These are phyloP conservation scores for Sporisorium iseilematis-ciliati DNA, from an alignment of 1,284 basidiomycete genomes.

Conservation along the genomic window DNA sequence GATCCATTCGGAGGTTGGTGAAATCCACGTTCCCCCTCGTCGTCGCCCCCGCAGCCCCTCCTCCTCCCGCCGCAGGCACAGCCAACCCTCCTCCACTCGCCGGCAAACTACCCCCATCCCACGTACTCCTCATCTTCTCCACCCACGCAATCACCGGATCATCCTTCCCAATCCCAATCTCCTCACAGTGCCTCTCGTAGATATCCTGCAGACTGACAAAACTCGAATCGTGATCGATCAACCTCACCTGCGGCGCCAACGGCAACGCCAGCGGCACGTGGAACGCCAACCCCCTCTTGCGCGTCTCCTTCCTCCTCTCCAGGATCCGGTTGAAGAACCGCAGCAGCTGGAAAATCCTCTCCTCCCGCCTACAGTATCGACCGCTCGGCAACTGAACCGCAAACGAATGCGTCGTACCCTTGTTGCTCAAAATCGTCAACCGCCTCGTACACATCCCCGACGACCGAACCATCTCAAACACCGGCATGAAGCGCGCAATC, in stretches of 20 bases:
- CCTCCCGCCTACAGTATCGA: slow-evolving; percentile 90
- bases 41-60: background rate
- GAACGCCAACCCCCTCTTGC: slow-evolving; percentile 91
- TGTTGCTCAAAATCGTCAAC: slow-evolving; percentile 90
- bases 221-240: slow-evolving; percentile 91
- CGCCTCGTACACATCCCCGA: slow-evolving; percentile 90
- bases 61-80: background rate
- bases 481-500: slow-evolving; percentile 90
- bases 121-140: slow-evolving; percentile 67
- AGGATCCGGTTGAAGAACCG: slow-evolving; percentile 83
- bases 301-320: slow-evolving; percentile 83
- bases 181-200: slow-evolving; percentile 88
- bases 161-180: slow-evolving; percentile 83
- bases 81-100: background rate
- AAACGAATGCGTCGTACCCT: slow-evolving; percentile 89
- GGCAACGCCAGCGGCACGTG: slow-evolving; percentile 89
- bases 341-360: slow-evolving; percentile 90
- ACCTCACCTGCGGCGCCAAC: slow-evolving; percentile 83
- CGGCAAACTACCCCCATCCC: slow-evolving; percentile 42
- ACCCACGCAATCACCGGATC: slow-evolving; percentile 76
- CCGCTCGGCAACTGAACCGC: slow-evolving; percentile 90
- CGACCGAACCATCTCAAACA: slow-evolving; percentile 86
- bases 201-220: slow-evolving; percentile 93
- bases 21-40: slow-evolving; percentile 73
- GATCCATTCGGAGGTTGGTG: slow-evolving; percentile 83